A percentile compares a stretch with the other conserved stretches of the same genome.
These are phyloP conservation scores for Yamadazyma nakazawae DNA, from an alignment of 805 yeast species.

Conservation along the genomic window DNA sequence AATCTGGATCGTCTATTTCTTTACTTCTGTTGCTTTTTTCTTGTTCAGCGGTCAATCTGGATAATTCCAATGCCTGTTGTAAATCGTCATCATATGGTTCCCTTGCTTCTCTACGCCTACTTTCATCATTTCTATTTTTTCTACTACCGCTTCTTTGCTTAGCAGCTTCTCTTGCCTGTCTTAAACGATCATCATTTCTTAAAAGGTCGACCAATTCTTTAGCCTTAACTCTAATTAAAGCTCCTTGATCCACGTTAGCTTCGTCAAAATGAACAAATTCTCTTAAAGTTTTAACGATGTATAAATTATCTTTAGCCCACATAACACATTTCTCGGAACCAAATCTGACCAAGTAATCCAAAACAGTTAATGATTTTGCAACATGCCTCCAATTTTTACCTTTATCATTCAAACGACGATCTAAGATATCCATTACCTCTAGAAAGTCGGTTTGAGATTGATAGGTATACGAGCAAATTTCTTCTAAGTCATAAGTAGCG, in stretches of 20 bases:
- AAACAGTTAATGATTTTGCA: conserved; percentile 83
- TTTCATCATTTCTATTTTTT: conserved; percentile 9
- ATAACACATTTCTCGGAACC: conserved; percentile 87
- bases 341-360: conserved; percentile 79
- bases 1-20: conserved; percentile 52
- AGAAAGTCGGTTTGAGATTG: conserved; percentile 68
- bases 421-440: conserved; percentile 92
- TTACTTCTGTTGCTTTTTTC: conserved; percentile 56
- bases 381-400: conserved; percentile 98
- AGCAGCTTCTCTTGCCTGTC: conserved; percentile 59
- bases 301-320: conserved; percentile 89
- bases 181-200: conserved; percentile 76
- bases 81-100: conserved; percentile 68
- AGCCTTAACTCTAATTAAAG: conserved; percentile 81
- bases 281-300: conserved; percentile 82
- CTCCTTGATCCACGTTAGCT: conserved; percentile 79
- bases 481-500: conserved; percentile 77
- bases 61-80: conserved; percentile 75
- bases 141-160: conserved; percentile 20
- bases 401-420: conserved; percentile 87
- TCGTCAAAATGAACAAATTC: conserved; percentile 86
- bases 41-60: conserved; percentile 77
- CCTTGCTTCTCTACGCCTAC: neutral
- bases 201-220: conserved; percentile 79
- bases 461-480: conserved; percentile 70